A percentile compares a stretch with the other conserved stretches of the same genome.
These are phyloP conservation scores for Hypoxylon fuscum DNA, from an alignment of 495 filamentous ascomycete species.

Conservation along the genomic window DNA sequence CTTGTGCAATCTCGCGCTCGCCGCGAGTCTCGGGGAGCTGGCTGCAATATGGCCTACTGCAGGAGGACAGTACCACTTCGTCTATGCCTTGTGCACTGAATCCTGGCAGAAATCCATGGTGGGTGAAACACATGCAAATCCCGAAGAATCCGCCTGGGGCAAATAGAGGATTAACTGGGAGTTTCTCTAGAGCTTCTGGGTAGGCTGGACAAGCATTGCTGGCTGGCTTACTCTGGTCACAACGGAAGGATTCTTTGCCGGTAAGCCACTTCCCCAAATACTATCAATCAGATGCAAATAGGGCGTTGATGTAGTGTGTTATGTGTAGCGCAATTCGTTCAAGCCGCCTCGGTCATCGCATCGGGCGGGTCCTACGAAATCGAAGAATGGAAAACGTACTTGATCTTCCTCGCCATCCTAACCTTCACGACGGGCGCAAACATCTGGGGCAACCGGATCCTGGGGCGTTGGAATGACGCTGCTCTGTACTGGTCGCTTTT, in stretches of 20 bases:
- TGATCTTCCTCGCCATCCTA: constrained; percentile 46
- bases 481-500: constrained; percentile 50
- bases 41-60: constrained; percentile 62
- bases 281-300: too few species aligned
- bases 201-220: constrained; percentile 51
- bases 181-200: constrained; percentile 45
- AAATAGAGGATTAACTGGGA: constrained; percentile 6
- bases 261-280: too few species aligned
- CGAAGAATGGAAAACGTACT: constrained; percentile 44
- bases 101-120: constrained; percentile 46
- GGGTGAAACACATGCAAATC: background rate
- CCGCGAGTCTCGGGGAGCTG: constrained; percentile 59
- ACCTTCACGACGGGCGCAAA: constrained; percentile 47
- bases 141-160: too few species aligned
- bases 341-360: constrained; percentile 46
- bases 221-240: constrained; percentile 54
- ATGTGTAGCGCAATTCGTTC: constrained; percentile 44
- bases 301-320: background rate
- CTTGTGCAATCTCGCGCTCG: constrained; percentile 53
- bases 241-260: constrained; percentile 48
- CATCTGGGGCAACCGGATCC: constrained; percentile 46
- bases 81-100: constrained; percentile 49
- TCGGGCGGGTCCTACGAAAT: constrained; percentile 44
- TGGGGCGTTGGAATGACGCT: constrained; percentile 48
- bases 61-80: constrained; percentile 63